Base-by-base conservation (phyloP, 1,284 basidiomycete genomes). In the Moesziomyces aphidis region DNA sequence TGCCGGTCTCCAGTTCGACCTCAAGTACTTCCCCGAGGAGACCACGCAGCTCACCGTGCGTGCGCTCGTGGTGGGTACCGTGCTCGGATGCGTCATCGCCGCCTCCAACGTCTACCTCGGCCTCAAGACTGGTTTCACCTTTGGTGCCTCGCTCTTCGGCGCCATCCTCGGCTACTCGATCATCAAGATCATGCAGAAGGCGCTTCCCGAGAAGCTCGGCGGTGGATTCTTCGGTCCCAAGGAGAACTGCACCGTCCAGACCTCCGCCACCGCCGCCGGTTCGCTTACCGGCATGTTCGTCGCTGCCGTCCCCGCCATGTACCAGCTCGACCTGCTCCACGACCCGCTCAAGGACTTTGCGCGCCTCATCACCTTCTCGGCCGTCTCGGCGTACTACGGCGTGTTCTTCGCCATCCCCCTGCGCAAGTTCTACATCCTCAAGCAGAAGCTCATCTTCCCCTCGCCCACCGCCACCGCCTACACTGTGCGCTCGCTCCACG, bases 51-150 rank as follows among this genome's bases (percentile, higher is more conserved):
- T 81, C 34, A 81, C 78, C 19, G 17, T 80, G 71, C 87, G 89
- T 55, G 88, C 91, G 34, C 74, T 91, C 47, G 68, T 90, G 43
- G 88, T 91, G 51, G 90, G 90, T 60, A 88, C 88, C 74, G 64
- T 75, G n/a, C 86, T 91, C n/a, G 90, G 90, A 36, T 87, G 88
- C 28, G 76, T 91, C 69, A 88, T 90, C 26, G 89, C 89, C 47
- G 89, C 90, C 17, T 89, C 88, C 61, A 90, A 90, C 81, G 88
- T 91, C 65, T 91, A 91, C 82, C 88, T 91, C 42, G 89, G 90
- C 50, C 83, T 91, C 66, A 91, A 91, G 86, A 90, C 90, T 1
- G 90, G 90, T 36, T 84, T 85, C 76, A 84, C 89, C 19, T 90
- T 90, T 77, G 90, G 89, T 44, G 88, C 89, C 49, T 88, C 89